phyloP scores from a whole-genome alignment of 2,329 filamentous ascomycete genomes.

The Phyllosticta citrichinensis region DNA sequence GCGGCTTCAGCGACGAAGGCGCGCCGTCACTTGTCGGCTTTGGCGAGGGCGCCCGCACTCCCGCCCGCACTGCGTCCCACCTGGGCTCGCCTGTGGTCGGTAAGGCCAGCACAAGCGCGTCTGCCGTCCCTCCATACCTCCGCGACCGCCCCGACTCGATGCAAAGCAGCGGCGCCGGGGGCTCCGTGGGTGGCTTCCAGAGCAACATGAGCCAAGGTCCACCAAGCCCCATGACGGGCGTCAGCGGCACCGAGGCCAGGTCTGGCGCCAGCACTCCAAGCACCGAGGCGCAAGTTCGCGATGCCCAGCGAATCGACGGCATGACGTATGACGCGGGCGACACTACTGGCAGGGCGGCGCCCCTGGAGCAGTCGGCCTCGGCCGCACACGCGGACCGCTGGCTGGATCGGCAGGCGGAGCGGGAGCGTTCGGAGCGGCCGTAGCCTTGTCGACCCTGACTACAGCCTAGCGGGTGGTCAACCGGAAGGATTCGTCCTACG shows the following conservation, averaged over 20 bases:
- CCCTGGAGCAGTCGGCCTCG: constrained; percentile 8
- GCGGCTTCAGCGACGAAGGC: constrained; percentile 81
- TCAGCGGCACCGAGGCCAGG: constrained; percentile 16
- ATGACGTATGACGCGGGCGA: constrained; percentile 36
- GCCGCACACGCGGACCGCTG: constrained; percentile 8
- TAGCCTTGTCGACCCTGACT: neutral
- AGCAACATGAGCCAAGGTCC: neutral
- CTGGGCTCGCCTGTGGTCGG: constrained; percentile 65
- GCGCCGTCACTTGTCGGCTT: constrained; percentile 81
- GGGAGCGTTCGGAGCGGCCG: neutral
- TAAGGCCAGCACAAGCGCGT: constrained; percentile 22
- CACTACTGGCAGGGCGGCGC: constrained; percentile 27
- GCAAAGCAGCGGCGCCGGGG: constrained; percentile 20
- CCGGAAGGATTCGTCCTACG: too few species aligned
- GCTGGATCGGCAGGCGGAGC: constrained; percentile 5
- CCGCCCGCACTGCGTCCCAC: constrained; percentile 40
- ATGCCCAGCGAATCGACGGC: constrained; percentile 36
- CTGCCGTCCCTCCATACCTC: constrained; percentile 3
- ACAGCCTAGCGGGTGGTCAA: too few species aligned
- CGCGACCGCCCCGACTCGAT: constrained; percentile 18
- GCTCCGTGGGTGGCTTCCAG: constrained; percentile 25
- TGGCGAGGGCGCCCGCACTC: constrained; percentile 69
- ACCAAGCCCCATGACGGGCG: constrained; percentile 23
- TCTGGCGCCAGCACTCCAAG: constrained; percentile 22
- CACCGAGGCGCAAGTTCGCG: constrained; percentile 27